These are phyloP conservation scores for Colletotrichum tabaci DNA, from an alignment of 2,329 filamentous ascomycete genomes.

Conservation along the genomic window DNA sequence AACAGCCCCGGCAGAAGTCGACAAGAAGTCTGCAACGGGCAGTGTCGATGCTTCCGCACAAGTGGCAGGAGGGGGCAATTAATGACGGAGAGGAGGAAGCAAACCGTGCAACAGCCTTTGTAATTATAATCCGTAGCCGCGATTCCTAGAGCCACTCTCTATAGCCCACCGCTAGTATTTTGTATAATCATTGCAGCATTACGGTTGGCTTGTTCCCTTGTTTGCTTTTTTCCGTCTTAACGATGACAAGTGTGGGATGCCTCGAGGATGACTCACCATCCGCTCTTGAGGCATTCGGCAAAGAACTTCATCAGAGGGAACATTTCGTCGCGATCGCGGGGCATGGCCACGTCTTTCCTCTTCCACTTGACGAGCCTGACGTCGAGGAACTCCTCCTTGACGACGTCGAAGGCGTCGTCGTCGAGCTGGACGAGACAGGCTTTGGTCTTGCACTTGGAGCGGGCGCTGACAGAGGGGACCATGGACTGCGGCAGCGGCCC, in stretches of 20 bases:
- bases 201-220: too few species aligned
- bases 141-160: constrained; percentile 9
- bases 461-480: constrained; percentile 60
- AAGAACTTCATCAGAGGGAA: constrained; percentile 90
- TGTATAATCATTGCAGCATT: not conserved
- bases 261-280: constrained; percentile 37
- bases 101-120: constrained; percentile 9
- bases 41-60: not conserved
- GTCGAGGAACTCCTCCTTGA: constrained; percentile 77
- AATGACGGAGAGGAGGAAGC: not conserved
- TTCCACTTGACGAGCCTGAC: constrained; percentile 80
- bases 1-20: constrained; percentile 5
- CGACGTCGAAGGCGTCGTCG: constrained; percentile 72
- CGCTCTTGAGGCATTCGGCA: constrained; percentile 70
- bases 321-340: constrained; percentile 87
- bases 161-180: constrained; percentile 9
- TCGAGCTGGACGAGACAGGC: constrained; percentile 74
- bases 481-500: constrained; percentile 70
- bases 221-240: not conserved
- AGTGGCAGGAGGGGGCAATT: not conserved
- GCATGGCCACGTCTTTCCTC: constrained; percentile 84
- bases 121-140: constrained; percentile 16
- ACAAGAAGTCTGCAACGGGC: not conserved
- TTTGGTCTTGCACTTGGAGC: constrained; percentile 73
- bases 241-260: not conserved